Conservation (phyloP, 2,329 filamentous ascomycete genomes). For the Calonectria hawksworthii region DNA sequence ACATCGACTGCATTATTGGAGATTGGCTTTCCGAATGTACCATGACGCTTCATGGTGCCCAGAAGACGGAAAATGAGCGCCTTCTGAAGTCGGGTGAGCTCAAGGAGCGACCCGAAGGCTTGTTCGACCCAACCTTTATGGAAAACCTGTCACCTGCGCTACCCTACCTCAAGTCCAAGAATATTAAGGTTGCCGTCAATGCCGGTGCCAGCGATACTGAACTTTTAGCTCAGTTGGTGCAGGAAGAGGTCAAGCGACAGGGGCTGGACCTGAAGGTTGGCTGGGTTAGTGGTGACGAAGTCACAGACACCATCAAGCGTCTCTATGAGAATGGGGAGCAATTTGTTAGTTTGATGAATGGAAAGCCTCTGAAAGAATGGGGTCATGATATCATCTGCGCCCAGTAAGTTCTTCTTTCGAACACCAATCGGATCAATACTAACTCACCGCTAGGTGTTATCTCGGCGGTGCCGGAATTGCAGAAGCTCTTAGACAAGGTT, state of each 20-base stretch:
- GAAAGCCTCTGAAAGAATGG: conserved; percentile 42
- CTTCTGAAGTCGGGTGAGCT: conserved; percentile 39
- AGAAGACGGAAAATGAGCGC: conserved; percentile 43
- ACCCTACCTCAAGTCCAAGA: conserved; percentile 48
- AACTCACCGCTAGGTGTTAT: conserved; percentile 39
- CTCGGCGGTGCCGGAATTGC: conserved; percentile 58
- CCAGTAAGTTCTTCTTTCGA: conserved; percentile 19
- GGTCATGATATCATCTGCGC: conserved; percentile 38
- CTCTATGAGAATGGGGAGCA: conserved; percentile 37
- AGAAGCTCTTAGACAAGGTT: conserved; percentile 54
- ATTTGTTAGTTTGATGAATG: conserved; percentile 44
- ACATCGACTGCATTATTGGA: conserved; percentile 49
- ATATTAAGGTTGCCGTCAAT: conserved; percentile 54
- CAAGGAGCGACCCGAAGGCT: conserved; percentile 47
- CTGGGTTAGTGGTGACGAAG: conserved; percentile 55
- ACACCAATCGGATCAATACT: not conserved
- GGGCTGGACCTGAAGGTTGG: conserved; percentile 51
- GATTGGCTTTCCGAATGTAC: conserved; percentile 51
- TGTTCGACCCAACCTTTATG: conserved; percentile 53
- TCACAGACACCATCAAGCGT: conserved; percentile 43
- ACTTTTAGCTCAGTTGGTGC: conserved; percentile 43
- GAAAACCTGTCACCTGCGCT: conserved; percentile 45
- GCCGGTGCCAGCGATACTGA: conserved; percentile 54
- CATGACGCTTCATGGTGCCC: conserved; percentile 49
- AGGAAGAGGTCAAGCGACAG: conserved; percentile 45